A percentile compares a stretch with the other conserved stretches of the same genome.
Conservation (phyloP, 176 grass and related monocot genomes). For the Elymus sibiricus region DNA sequence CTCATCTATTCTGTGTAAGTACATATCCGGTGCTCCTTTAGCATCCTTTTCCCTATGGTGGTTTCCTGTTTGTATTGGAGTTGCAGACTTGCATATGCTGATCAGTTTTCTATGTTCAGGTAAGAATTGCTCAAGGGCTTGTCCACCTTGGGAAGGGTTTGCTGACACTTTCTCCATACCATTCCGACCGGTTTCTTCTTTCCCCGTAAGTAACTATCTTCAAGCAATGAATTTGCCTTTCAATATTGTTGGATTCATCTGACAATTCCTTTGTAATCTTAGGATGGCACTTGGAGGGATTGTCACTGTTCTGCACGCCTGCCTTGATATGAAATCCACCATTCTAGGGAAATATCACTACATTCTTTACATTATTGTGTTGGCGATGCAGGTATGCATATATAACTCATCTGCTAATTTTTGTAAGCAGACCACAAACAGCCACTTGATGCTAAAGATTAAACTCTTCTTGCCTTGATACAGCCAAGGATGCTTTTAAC, state of each 20-base stretch:
- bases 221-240: background rate
- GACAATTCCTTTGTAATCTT: background rate
- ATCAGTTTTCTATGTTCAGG: constrained; percentile 52
- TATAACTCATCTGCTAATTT: background rate
- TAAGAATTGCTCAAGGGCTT: constrained; percentile 96
- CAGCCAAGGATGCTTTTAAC: constrained; percentile 98
- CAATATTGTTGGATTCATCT: background rate
- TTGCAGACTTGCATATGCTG: background rate
- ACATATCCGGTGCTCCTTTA: background rate
- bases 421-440: background rate
- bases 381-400: constrained; percentile 86
- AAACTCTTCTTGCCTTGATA: constrained; percentile 10
- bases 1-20: constrained; percentile 97
- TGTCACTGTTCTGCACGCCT: constrained; percentile 83
- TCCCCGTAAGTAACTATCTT: constrained; percentile 66
- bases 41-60: background rate
- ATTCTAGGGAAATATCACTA: constrained; percentile 97
- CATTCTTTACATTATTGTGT: constrained; percentile 79
- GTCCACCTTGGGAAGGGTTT: constrained; percentile 98
- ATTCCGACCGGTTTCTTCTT: constrained; percentile 94
- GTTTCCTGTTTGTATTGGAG: constrained; percentile 5
- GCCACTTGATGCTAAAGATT: constrained; percentile 2
- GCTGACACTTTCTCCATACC: constrained; percentile 92
- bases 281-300: constrained; percentile 94
- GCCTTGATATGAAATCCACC: constrained; percentile 93